Percentiles rank a stretch among this genome's conserved stretches.
These are phyloP conservation scores for Colletotrichum eremochloae DNA, from an alignment of 2,329 filamentous ascomycete genomes.

Conservation along the genomic window DNA sequence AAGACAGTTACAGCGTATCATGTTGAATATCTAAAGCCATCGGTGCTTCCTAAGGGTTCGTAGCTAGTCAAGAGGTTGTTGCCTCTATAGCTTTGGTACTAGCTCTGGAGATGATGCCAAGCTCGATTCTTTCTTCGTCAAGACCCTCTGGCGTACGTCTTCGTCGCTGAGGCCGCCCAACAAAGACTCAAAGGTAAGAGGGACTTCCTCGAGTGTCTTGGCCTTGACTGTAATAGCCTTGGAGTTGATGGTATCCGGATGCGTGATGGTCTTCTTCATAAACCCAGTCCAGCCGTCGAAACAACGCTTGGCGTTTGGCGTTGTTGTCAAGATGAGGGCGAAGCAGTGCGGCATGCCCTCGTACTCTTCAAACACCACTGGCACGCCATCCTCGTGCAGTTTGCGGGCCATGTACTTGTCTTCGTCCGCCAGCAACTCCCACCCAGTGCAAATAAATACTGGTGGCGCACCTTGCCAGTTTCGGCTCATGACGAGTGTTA, in stretches of 20 bases:
- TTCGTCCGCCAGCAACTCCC: constrained; percentile 81
- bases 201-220: constrained; percentile 63
- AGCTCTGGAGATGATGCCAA: constrained; percentile 43
- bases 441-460: constrained; percentile 76
- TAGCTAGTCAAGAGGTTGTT: not conserved
- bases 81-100: constrained; percentile 49
- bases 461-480: constrained; percentile 76
- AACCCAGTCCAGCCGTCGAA: constrained; percentile 70
- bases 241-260: constrained; percentile 51
- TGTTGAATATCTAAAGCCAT: not conserved
- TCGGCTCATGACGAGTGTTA: constrained; percentile 69
- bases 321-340: constrained; percentile 65
- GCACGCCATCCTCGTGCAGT: constrained; percentile 68
- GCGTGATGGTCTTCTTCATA: constrained; percentile 57
- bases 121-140: constrained; percentile 44
- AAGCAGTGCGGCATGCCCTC: constrained; percentile 88
- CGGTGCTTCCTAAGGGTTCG: not conserved
- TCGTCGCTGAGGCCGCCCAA: constrained; percentile 57
- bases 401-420: constrained; percentile 70
- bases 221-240: constrained; percentile 63
- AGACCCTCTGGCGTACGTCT: constrained; percentile 57
- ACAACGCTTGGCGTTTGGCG: constrained; percentile 63
- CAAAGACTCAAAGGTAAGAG: constrained; percentile 59
- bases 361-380: constrained; percentile 77
- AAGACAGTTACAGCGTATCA: not conserved